Percentiles rank a stretch among this genome's conserved stretches.
phyloP scores from a whole-genome alignment of 495 filamentous ascomycete genomes.

The Talaromyces thailandensis region DNA sequence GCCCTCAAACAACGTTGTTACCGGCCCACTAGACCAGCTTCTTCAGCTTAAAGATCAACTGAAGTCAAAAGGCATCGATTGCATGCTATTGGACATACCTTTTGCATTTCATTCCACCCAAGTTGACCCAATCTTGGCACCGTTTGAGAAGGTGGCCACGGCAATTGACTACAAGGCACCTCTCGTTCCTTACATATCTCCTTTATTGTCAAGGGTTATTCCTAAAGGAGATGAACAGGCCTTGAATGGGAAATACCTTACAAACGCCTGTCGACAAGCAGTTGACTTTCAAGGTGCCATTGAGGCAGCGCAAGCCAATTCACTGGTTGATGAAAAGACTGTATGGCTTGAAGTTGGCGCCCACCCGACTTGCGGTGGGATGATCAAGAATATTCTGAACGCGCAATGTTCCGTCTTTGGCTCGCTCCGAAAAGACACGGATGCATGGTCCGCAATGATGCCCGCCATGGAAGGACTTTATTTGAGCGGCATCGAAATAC shows the following conservation, averaged over 20 bases:
- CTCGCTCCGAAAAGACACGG: constrained; percentile 44
- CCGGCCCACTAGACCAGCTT: constrained; percentile 39
- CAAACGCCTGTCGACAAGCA: neutral
- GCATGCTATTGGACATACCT: constrained; percentile 58
- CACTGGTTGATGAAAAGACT: constrained; percentile 24
- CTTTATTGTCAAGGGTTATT: constrained; percentile 34
- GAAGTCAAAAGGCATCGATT: constrained; percentile 52
- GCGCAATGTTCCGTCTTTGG: constrained; percentile 45
- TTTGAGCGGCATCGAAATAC: constrained; percentile 52
- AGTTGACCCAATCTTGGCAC: constrained; percentile 62
- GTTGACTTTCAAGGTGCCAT: neutral
- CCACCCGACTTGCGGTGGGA: constrained; percentile 56
- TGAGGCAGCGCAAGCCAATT: neutral
- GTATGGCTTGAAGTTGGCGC: constrained; percentile 59
- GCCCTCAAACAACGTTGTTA: constrained; percentile 39
- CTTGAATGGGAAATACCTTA: neutral
- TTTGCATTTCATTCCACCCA: constrained; percentile 79
- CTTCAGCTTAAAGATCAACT: constrained; percentile 44
- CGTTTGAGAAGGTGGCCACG: constrained; percentile 51
- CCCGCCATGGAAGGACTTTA: constrained; percentile 53
- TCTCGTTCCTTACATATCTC: constrained; percentile 58
- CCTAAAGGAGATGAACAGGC: neutral
- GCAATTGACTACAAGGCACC: constrained; percentile 50
- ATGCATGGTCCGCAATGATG: constrained; percentile 56
- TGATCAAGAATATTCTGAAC: constrained; percentile 60